A percentile compares a stretch with the other conserved stretches of the same genome.
These are phyloP conservation scores for Strombidium stylifer DNA, from an alignment of 73 alveolate species.

Conservation along the genomic window DNA sequence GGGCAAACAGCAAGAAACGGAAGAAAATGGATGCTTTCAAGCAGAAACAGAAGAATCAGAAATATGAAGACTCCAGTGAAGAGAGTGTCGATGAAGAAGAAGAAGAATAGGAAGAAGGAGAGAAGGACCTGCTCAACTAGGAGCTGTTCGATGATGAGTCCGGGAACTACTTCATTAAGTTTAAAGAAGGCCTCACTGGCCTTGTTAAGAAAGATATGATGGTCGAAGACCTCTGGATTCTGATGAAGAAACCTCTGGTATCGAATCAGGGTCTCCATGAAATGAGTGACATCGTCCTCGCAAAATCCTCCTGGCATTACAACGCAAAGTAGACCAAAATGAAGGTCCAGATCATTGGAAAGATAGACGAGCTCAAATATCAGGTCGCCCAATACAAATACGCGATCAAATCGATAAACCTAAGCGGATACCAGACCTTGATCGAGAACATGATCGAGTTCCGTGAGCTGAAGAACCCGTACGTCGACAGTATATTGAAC, in stretches of 20 bases:
- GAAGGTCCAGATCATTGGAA: constrained; percentile 41
- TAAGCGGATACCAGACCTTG: constrained; percentile 28
- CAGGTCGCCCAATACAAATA: constrained; percentile 26
- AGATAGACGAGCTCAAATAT: background rate
- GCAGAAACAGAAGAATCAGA: background rate
- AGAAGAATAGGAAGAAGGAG: background rate
- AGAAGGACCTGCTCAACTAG: background rate
- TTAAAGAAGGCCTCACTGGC: constrained; percentile 17
- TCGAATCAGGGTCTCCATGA: constrained; percentile 32
- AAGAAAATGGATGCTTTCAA: constrained; percentile 24
- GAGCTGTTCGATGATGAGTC: constrained; percentile 32
- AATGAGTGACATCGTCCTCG: constrained; percentile 40
- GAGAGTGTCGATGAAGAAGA: background rate
- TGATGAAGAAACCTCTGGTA: constrained; percentile 38
- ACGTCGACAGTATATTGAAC: constrained; percentile 45
- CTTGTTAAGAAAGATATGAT: constrained; percentile 38
- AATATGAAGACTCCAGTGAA: background rate
- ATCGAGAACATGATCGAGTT: constrained; percentile 41
- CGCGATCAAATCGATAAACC: constrained; percentile 47
- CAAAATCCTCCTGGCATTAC: constrained; percentile 44
- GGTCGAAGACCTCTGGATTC: constrained; percentile 59
- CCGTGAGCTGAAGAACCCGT: constrained; percentile 27
- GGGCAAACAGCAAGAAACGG: too few relatives aligned
- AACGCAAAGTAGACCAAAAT: constrained; percentile 21
- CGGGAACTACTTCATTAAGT: constrained; percentile 24